phyloP scores from a whole-genome alignment of 75 land plant genomes.

The Pinus tabuliformis region DNA sequence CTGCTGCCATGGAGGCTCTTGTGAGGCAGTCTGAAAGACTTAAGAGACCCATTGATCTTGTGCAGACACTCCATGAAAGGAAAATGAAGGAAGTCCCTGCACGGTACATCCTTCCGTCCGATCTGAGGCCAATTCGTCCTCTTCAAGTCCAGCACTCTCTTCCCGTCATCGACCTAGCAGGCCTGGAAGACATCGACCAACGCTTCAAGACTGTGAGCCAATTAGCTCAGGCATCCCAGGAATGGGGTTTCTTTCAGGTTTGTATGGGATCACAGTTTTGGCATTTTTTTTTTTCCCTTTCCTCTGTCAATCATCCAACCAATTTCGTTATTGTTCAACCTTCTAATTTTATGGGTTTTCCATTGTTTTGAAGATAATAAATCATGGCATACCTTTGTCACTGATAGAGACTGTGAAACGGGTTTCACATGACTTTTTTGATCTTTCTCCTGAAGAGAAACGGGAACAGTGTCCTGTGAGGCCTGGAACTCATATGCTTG shows the following conservation, averaged over 20 bases:
- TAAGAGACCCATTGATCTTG: background rate
- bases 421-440: background rate
- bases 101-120: background rate
- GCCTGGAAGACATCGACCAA: too few relatives aligned
- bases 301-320: too few relatives aligned
- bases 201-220: background rate
- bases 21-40: too few relatives aligned
- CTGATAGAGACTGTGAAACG: background rate
- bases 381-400: conserved; percentile 10
- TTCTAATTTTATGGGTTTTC: background rate
- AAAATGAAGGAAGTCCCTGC: background rate
- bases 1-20: too few relatives aligned
- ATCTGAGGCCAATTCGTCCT: background rate
- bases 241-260: conserved; percentile 14
- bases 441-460: conserved; percentile 7
- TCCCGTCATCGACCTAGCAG: background rate
- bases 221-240: conserved; percentile 3
- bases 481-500: background rate
- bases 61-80: background rate
- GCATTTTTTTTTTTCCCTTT: background rate
- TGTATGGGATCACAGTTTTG: background rate
- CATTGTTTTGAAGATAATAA: background rate
- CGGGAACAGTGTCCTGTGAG: conserved; percentile 3
- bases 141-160: background rate
- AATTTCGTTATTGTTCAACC: too few relatives aligned